A percentile compares a stretch with the other conserved stretches of the same genome.
Evolutionary conservation across 768 basidiomycete species (phyloP).

Genomic region (Myochromella boudieri): DNA sequence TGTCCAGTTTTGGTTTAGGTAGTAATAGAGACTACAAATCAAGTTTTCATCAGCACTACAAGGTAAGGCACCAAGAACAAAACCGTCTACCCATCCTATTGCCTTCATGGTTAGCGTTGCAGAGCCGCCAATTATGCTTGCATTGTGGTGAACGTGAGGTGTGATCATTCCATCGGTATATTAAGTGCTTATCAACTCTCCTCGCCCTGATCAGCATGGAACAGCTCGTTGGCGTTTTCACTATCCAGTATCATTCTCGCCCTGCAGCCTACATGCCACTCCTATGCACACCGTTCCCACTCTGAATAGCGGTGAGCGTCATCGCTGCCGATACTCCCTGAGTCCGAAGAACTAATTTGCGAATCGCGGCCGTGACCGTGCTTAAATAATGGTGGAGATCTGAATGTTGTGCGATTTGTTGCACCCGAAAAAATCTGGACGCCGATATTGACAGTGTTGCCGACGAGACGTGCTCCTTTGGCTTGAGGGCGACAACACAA

Average conservation of each 20-base stretch:
- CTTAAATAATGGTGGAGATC: too few species aligned
- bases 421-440: too few species aligned
- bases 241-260: slow-evolving; percentile 1
- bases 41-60: slow-evolving; percentile 8
- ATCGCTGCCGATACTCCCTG: not conserved
- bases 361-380: too few species aligned
- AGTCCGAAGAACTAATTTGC: slow-evolving; percentile 3
- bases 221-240: slow-evolving; percentile 30
- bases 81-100: slow-evolving; percentile 29
- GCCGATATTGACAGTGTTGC: too few species aligned
- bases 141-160: slow-evolving; percentile 11
- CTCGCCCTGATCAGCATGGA: slow-evolving; percentile 34
- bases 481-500: too few species aligned
- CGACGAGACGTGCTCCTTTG: too few species aligned
- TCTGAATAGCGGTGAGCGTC: not conserved
- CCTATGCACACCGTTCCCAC: not conserved
- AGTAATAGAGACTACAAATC: slow-evolving; percentile 38
- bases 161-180: too few species aligned
- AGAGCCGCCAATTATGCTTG: not conserved
- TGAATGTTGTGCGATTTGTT: too few species aligned
- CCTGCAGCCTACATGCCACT: slow-evolving; percentile 1
- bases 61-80: not conserved
- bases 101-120: slow-evolving; percentile 21
- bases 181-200: slow-evolving; percentile 9
- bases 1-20: slow-evolving; percentile 50